Evolutionary conservation across 371 early-diverging fungal species (phyloP).

Genomic region (Nematocida sp.): DNA sequence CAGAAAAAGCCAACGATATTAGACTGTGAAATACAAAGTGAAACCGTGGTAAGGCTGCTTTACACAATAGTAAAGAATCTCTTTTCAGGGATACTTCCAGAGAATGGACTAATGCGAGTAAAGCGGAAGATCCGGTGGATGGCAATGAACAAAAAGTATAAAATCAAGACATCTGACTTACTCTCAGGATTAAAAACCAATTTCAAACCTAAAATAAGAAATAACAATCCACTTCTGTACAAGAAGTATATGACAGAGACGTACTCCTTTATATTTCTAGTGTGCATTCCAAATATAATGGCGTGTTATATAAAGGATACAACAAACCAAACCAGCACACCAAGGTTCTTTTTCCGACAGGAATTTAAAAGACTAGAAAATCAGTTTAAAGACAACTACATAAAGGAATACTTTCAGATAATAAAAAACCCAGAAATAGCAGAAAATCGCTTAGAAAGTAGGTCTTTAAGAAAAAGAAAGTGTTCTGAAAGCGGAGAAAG

Average conservation of each 20-base stretch:
- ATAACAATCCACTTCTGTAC: background rate
- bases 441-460: no score
- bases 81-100: background rate
- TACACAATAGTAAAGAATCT: background rate
- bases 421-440: no score
- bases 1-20: background rate
- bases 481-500: no score
- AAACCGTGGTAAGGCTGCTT: background rate
- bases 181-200: background rate
- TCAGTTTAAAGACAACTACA: background rate
- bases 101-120: background rate
- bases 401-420: constrained; percentile 3
- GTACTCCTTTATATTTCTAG: background rate
- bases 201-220: background rate
- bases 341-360: background rate
- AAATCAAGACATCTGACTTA: background rate
- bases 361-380: background rate
- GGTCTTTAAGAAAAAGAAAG: no score
- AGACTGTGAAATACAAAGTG: background rate
- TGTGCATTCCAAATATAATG: background rate
- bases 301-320: background rate
- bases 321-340: background rate
- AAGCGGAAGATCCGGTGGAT: constrained; percentile 1
- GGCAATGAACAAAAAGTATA: background rate
- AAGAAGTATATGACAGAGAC: constrained; percentile 3